Evolutionary conservation across 768 basidiomycete genomes (phyloP).

Genomic region (Suillus spraguei): DNA sequence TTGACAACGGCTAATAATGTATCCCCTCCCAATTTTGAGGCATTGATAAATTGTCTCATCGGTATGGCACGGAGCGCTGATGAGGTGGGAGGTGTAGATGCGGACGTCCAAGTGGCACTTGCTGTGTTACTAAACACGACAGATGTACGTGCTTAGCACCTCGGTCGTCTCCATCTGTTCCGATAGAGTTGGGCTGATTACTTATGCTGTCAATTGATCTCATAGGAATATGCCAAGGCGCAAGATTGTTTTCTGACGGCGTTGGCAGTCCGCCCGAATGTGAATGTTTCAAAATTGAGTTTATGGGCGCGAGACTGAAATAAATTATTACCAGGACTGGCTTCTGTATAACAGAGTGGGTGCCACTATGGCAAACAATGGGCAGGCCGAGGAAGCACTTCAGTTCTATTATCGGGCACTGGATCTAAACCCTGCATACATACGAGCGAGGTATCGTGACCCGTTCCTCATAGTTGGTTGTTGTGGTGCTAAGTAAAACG

Average conservation of each 20-base stretch:
- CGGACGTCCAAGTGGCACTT: constrained; percentile 94
- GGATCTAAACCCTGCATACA: constrained; percentile 86
- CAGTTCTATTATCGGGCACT: constrained; percentile 86
- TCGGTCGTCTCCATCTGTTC: constrained; percentile 5
- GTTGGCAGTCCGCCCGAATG: constrained; percentile 83
- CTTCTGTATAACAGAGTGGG: constrained; percentile 91
- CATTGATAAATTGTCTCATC: constrained; percentile 78
- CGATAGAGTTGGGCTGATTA: constrained; percentile 1
- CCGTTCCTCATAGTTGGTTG: background rate
- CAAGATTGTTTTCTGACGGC: constrained; percentile 94
- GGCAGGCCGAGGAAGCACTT: constrained; percentile 77
- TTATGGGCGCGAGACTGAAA: background rate
- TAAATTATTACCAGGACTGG: constrained; percentile 66
- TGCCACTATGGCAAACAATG: constrained; percentile 91
- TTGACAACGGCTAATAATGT: constrained; percentile 27
- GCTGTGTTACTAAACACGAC: constrained; percentile 91
- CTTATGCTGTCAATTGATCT: constrained; percentile 9
- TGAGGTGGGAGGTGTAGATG: constrained; percentile 68
- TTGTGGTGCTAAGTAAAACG: background rate
- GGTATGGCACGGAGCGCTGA: constrained; percentile 66
- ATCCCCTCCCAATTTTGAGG: constrained; percentile 39
- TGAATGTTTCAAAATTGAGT: constrained; percentile 36
- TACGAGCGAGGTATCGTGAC: constrained; percentile 72
- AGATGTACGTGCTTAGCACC: constrained; percentile 54
- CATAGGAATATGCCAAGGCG: constrained; percentile 86